Evolutionary conservation across 192 early-diverging fungal genomes (phyloP), one percentile per base, ranked within the genome.

Genomic region (Powellomyces hirtus): DNA sequence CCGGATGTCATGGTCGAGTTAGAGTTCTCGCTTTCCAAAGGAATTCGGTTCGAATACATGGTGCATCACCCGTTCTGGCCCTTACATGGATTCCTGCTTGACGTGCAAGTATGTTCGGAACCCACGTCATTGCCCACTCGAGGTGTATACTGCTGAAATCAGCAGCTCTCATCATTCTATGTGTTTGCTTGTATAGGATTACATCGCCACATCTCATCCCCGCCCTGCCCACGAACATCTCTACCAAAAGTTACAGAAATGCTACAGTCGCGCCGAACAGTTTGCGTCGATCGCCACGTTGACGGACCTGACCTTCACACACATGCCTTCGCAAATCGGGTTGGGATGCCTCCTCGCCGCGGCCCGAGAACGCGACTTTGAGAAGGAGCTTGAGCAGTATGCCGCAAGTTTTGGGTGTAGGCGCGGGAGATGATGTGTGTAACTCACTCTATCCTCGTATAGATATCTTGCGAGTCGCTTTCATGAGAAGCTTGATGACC

Each of bases 261-360:
- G 75, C 18, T 67, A 42, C 27, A 38, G 71, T 10, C 51, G 63
- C 0, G 73, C 79, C 1, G 27, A 66, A 29, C 59, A 75, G 45
- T 73, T 79, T 46, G 59, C 70, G 22, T 14, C 40, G 22, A 30
- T 44, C 1, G 72, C 80, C 29, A 55, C 67, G 38, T 56, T 58
- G 33, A 63, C 70, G 16, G 81, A 83, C 57, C 59, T 81, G 8
- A 38, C 27, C n/a, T 72, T 83, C 38, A 79, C 79, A 7, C 69
- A 76, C 44, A 64, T 53, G 62, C 76, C 79, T 0, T 75, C 79
- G 8, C 81, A 83, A 49, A 77, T 83, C 31, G 80, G 79, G 10
- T 29, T 82, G 14, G 79, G 70, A n/a, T 79, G 75, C 59, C 61
- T 80, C 14, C n/a, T 80, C 3, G 63, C 66, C 4, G 78, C 77